Percentiles rank a stretch among this genome's conserved stretches.
Evolutionary conservation across 192 early-diverging fungal genomes (phyloP).

Genomic region (Linnemannia schmuckeri): DNA sequence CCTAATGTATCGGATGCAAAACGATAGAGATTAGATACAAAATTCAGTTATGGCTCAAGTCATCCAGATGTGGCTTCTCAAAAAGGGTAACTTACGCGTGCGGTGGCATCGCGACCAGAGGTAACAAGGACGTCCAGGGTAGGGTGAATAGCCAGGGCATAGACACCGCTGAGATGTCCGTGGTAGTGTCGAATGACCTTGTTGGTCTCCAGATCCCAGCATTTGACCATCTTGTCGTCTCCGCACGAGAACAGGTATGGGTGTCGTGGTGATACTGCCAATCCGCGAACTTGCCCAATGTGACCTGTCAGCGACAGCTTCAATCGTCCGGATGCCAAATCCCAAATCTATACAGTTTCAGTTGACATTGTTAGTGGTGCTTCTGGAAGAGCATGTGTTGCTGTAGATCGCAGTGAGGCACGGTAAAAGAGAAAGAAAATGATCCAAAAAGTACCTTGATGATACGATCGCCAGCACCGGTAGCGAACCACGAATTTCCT

Average conservation of each 20-base stretch:
- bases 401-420: background rate
- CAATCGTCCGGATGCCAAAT: constrained; percentile 96
- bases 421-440: background rate
- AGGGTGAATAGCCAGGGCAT: constrained; percentile 92
- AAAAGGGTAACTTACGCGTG: constrained; percentile 73
- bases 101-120: constrained; percentile 93
- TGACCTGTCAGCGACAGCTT: constrained; percentile 98
- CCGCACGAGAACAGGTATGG: constrained; percentile 98
- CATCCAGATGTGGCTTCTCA: background rate
- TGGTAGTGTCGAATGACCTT: constrained; percentile 99
- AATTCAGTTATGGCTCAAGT: background rate
- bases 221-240: constrained; percentile 99
- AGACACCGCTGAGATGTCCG: constrained; percentile 96
- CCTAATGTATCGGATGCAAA: constrained; percentile 54
- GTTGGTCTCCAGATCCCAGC: constrained; percentile 99
- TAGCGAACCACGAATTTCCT: constrained; percentile 98
- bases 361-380: constrained; percentile 13
- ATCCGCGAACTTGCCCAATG: constrained; percentile 93
- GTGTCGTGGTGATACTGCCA: constrained; percentile 94
- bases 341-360: constrained; percentile 84
- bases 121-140: constrained; percentile 95
- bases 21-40: background rate
- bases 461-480: constrained; percentile 96
- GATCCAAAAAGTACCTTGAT: constrained; percentile 80
- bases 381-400: too few species aligned